Evolutionary conservation across 2,329 filamentous ascomycete species (phyloP).

Genomic region (Cordyceps farinosa): DNA sequence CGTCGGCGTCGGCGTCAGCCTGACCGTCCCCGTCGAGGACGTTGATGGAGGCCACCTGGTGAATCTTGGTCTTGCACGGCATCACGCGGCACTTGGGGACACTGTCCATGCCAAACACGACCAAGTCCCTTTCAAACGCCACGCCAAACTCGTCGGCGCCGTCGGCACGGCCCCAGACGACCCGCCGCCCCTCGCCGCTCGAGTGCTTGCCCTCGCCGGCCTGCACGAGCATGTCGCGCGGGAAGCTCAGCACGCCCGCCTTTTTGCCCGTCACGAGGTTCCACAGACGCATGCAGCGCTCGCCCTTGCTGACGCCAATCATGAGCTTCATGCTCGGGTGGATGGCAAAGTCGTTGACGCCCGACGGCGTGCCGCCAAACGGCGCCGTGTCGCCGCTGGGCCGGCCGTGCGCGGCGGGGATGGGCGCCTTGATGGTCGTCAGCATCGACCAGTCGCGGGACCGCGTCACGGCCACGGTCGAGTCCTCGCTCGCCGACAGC

Average conservation of each 20-base stretch:
- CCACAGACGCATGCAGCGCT: constrained; percentile 91
- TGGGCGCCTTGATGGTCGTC: constrained; percentile 83
- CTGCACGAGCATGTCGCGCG: constrained; percentile 65
- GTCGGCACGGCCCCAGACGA: constrained; percentile 72
- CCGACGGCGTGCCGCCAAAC: constrained; percentile 74
- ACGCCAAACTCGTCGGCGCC: constrained; percentile 81
- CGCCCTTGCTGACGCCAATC: constrained; percentile 86
- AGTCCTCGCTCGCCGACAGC: constrained; percentile 84
- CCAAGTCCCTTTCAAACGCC: constrained; percentile 77
- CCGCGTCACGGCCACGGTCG: constrained; percentile 80
- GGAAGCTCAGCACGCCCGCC: constrained; percentile 86
- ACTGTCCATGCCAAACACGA: constrained; percentile 87
- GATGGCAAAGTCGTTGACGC: constrained; percentile 91
- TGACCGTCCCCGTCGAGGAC: constrained; percentile 32
- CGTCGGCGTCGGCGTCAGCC: constrained; percentile 27
- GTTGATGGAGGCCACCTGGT: constrained; percentile 71
- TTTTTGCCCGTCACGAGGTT: constrained; percentile 96
- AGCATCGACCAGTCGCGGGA: constrained; percentile 87
- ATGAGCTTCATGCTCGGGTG: constrained; percentile 97
- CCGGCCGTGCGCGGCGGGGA: constrained; percentile 73
- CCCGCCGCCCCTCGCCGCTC: constrained; percentile 76
- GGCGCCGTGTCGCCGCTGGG: constrained; percentile 89
- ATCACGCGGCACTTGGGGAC: constrained; percentile 72
- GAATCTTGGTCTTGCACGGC: constrained; percentile 72
- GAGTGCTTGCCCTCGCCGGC: constrained; percentile 73